These are phyloP conservation scores for Syncephalastrum racemosum DNA, from an alignment of 371 early-diverging fungal species.

Conservation along the genomic window DNA sequence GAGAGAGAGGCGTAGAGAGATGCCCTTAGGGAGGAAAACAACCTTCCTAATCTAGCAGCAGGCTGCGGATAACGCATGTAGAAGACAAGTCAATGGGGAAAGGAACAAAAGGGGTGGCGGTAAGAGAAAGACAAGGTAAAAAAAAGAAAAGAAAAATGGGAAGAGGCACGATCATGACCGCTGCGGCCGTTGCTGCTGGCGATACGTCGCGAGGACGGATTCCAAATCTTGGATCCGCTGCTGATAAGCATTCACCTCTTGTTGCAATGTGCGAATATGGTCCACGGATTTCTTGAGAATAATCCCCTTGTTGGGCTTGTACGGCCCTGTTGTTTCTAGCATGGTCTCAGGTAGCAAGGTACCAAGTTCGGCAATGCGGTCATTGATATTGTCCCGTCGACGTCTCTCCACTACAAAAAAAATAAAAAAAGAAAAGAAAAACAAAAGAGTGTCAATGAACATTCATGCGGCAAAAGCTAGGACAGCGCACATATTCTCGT, in stretches of 20 bases:
- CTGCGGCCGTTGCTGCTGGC: constrained; percentile 9
- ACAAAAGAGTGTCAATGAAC: no score
- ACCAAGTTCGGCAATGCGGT: constrained; percentile 90
- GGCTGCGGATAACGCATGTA: neutral
- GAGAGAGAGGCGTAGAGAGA: no score
- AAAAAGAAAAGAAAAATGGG: neutral
- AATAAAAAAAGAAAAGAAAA: no score
- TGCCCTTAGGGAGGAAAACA: constrained; percentile 1
- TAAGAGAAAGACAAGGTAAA: constrained; percentile 1
- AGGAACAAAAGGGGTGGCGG: neutral
- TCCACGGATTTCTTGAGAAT: constrained; percentile 88
- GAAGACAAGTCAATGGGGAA: constrained; percentile 6
- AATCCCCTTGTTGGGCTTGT: constrained; percentile 81
- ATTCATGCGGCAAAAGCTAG: no score
- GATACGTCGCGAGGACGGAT: constrained; percentile 28
- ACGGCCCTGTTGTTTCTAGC: constrained; percentile 63
- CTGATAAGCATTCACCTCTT: constrained; percentile 55
- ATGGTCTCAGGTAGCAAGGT: constrained; percentile 76
- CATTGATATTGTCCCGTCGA: constrained; percentile 95
- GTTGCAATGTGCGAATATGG: constrained; percentile 78
- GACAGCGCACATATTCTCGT: no score
- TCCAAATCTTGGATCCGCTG: constrained; percentile 73
- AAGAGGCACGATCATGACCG: neutral
- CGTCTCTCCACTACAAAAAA: constrained; percentile 81
- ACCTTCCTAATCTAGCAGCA: no score